Percentiles rank a stretch among this genome's conserved stretches.
Conservation (phyloP, 1,284 basidiomycete genomes). For the Hypsizygus ulmarius region DNA sequence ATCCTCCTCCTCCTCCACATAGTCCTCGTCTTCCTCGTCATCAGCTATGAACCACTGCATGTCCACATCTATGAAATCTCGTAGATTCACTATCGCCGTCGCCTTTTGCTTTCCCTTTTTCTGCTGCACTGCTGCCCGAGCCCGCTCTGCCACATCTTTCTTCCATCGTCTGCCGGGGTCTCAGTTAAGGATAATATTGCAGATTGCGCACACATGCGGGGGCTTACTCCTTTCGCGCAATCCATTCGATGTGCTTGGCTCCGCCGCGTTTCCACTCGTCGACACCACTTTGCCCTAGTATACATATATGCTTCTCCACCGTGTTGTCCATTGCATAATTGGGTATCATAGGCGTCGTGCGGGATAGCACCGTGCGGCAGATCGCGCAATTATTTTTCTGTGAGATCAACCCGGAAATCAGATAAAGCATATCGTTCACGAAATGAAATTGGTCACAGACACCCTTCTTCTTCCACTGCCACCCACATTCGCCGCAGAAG, state of each 20-base stretch:
- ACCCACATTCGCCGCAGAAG: conserved; percentile 52
- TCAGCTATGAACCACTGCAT: conserved; percentile 11
- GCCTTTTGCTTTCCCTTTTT: conserved; percentile 5
- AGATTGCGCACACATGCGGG: conserved; percentile 3
- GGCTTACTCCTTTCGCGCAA: conserved; percentile 42
- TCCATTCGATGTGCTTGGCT: conserved; percentile 42
- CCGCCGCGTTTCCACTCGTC: conserved; percentile 47
- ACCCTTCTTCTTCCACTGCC: conserved; percentile 45
- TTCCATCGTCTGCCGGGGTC: conserved; percentile 30
- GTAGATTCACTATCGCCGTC: not conserved
- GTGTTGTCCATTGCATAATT: conserved; percentile 51
- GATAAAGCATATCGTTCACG: conserved; percentile 5
- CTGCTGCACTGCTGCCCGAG: conserved; percentile 16
- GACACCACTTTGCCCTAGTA: conserved; percentile 36
- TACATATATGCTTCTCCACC: conserved; percentile 47
- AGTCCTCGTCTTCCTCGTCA: conserved; percentile 14
- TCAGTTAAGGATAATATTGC: not conserved
- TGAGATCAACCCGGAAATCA: conserved; percentile 2
- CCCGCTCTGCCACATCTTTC: conserved; percentile 23
- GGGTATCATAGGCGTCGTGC: conserved; percentile 42
- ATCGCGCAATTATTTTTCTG: conserved; percentile 46
- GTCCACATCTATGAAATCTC: conserved; percentile 7
- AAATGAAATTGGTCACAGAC: conserved; percentile 27
- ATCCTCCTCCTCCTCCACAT: conserved; percentile 4
- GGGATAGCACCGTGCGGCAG: conserved; percentile 42